phyloP scores from a whole-genome alignment of 768 basidiomycete genomes.

The Panaeolus cyanescens region DNA sequence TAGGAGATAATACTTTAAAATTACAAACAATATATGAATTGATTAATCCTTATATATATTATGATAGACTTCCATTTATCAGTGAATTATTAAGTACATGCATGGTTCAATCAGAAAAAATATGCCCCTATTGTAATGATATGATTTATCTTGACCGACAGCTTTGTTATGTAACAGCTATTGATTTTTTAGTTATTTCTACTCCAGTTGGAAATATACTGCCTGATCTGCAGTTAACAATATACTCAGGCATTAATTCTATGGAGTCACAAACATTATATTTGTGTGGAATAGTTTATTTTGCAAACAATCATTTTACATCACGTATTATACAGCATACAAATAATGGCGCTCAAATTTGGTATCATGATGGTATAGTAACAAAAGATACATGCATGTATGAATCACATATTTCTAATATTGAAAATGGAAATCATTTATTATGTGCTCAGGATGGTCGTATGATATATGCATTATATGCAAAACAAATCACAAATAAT shows the following conservation, averaged over 20 bases:
- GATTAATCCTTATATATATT: not conserved
- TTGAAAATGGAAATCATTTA: too few species aligned
- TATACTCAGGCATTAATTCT: not conserved
- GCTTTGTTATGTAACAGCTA: not conserved
- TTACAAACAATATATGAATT: not conserved
- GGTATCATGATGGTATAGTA: not conserved
- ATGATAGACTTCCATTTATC: not conserved
- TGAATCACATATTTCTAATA: not conserved
- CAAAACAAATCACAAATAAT: too few species aligned
- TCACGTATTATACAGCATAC: not conserved
- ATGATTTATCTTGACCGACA: not conserved
- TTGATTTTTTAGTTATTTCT: not conserved
- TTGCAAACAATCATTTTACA: not conserved
- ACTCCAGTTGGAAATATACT: not conserved
- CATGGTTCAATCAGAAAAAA: not conserved
- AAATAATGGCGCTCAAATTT: not conserved
- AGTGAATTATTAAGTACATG: not conserved
- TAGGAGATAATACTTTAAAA: not conserved
- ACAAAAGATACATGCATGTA: not conserved
- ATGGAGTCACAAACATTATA: not conserved
- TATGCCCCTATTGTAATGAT: not conserved
- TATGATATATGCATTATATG: too few species aligned
- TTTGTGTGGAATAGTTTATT: not conserved
- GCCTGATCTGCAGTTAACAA: not conserved
- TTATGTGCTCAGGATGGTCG: too few species aligned